A percentile compares a stretch with the other conserved stretches of the same genome.
Evolutionary conservation across 345 rosid genomes (phyloP).

Genomic region (Populus simonii): DNA sequence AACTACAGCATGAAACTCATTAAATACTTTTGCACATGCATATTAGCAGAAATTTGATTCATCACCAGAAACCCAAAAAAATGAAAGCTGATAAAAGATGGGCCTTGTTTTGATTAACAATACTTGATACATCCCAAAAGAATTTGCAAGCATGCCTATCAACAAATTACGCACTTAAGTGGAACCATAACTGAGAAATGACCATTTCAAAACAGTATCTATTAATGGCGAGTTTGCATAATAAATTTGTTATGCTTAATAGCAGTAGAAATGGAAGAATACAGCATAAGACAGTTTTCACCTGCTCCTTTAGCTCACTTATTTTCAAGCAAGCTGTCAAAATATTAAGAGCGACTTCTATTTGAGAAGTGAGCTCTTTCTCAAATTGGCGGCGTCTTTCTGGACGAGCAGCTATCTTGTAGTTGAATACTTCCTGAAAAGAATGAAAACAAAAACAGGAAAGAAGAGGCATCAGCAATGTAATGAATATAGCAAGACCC

Average conservation of each 20-base stretch:
- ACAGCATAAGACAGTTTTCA: constrained; percentile 24
- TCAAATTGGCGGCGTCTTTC: constrained; percentile 93
- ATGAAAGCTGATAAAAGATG: not conserved
- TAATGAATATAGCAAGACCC: not conserved
- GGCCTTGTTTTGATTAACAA: not conserved
- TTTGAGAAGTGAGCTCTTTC: constrained; percentile 83
- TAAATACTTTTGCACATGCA: not conserved
- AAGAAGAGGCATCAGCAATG: not conserved
- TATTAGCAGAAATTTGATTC: not conserved
- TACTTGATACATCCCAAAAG: not conserved
- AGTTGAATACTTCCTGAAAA: constrained; percentile 83
- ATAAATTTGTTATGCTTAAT: not conserved
- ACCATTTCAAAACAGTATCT: not conserved
- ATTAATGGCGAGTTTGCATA: not conserved
- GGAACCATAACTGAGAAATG: not conserved
- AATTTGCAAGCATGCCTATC: not conserved
- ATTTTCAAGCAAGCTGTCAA: constrained; percentile 77
- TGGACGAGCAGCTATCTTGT: constrained; percentile 98
- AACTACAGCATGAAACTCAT: not conserved
- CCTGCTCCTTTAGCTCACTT: constrained; percentile 90
- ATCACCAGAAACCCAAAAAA: not conserved
- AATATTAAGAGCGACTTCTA: constrained; percentile 74
- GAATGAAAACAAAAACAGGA: constrained; percentile 11
- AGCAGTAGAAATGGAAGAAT: not conserved
- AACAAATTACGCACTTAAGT: not conserved